Evolutionary conservation across 148 eudicot genomes (phyloP), one percentile per base, ranked within the genome.

Genomic region (Drosera capensis): DNA sequence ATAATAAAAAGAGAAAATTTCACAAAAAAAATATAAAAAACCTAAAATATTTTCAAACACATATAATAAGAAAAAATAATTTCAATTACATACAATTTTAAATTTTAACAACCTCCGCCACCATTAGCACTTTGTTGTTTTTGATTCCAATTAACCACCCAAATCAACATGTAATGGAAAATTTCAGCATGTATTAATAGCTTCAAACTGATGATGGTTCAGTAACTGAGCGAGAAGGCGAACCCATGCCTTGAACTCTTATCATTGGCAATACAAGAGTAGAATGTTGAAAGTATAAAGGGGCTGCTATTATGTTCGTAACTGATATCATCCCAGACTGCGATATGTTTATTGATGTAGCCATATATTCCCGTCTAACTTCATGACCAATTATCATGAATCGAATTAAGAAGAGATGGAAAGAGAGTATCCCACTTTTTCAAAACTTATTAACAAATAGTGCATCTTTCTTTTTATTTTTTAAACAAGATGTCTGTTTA

Each of bases 71-170:
- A n/a, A n/a, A n/a, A n/a, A n/a, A n/a, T n/a, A n/a, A n/a, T n/a
- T n/a, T n/a, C n/a, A n/a, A n/a, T n/a, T n/a, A n/a, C n/a, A n/a
- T n/a, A n/a, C n/a, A n/a, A n/a, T n/a, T n/a, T n/a, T n/a, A n/a
- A n/a, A n/a, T n/a, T n/a, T n/a, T n/a, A n/a, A n/a, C n/a, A n/a
- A n/a, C n/a, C n/a, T n/a, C n/a, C n/a, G n/a, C n/a, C n/a, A 49
- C 75, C 85, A 62, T 78, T 84, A 51, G 22, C 42, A 40, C 63
- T 74, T 43, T 72, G 88, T 49, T 58, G 80, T 48, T 72, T 73
- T 49, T 78, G 87, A 68, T 84, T 88, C 95, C 95, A 84, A 57
- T 71, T 84, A 49, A 75, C 74, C 62, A 90, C 71, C 99, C 99
- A 90, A 55, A 67, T 71, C 55, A 84, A 55, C 85, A 90, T 71